Evolutionary conservation across 768 basidiomycete species (phyloP).

Genomic region (Lactarius quietus): DNA sequence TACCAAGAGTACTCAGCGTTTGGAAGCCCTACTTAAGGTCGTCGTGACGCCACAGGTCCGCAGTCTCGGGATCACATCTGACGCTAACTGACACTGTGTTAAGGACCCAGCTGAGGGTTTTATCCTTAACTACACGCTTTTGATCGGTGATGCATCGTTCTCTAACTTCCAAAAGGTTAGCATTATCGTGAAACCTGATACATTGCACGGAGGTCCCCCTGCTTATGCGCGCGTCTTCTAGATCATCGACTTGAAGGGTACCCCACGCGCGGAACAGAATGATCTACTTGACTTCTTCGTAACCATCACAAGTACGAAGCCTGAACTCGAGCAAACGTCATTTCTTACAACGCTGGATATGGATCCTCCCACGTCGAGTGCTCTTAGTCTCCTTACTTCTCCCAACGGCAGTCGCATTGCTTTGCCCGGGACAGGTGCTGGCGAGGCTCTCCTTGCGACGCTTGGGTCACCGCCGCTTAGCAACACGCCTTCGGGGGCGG

Average conservation of each 20-base stretch:
- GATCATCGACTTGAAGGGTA: constrained; percentile 95
- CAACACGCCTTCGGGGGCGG: constrained; percentile 61
- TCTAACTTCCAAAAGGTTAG: constrained; percentile 96
- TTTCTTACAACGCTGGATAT: constrained; percentile 95
- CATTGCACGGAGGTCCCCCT: background rate
- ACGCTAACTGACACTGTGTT: constrained; percentile 7
- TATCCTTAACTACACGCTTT: constrained; percentile 90
- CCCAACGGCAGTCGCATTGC: constrained; percentile 62
- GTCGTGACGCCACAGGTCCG: constrained; percentile 88
- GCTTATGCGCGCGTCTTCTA: constrained; percentile 31
- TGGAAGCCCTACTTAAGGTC: constrained; percentile 94
- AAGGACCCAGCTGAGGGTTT: constrained; percentile 93
- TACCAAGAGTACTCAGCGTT: constrained; percentile 69
- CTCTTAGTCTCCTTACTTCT: constrained; percentile 53
- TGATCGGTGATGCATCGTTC: constrained; percentile 93
- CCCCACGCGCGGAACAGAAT: constrained; percentile 81
- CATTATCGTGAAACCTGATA: background rate
- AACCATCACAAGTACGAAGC: constrained; percentile 87
- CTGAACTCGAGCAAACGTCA: constrained; percentile 83
- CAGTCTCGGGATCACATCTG: constrained; percentile 18
- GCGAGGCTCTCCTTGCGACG: constrained; percentile 58
- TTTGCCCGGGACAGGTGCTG: constrained; percentile 38
- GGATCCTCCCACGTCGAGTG: constrained; percentile 66
- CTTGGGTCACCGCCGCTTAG: constrained; percentile 60
- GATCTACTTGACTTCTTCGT: constrained; percentile 88